These are phyloP conservation scores for Aureobasidium vineae DNA, from an alignment of 2,329 filamentous ascomycete genomes.

Conservation along the genomic window DNA sequence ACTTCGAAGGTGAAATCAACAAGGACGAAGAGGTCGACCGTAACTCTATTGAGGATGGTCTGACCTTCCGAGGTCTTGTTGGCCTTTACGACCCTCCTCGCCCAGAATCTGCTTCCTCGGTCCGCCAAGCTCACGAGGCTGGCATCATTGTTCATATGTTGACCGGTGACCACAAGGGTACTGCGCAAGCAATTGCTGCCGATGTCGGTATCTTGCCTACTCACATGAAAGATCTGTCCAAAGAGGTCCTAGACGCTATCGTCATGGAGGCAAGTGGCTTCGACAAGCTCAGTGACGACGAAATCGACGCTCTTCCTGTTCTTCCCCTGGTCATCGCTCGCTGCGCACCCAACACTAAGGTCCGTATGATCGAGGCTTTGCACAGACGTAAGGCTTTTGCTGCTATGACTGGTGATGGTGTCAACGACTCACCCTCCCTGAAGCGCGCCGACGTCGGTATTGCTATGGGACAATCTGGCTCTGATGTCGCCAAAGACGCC, in stretches of 20 bases:
- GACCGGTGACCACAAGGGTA: conserved; percentile 77
- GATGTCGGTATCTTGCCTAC: conserved; percentile 75
- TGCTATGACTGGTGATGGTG: conserved; percentile 86
- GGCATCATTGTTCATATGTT: conserved; percentile 82
- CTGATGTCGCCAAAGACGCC: conserved; percentile 81
- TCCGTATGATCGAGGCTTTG: conserved; percentile 85
- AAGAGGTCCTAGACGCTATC: conserved; percentile 63
- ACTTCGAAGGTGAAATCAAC: conserved; percentile 43
- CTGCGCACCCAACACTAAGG: conserved; percentile 82
- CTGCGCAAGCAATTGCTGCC: conserved; percentile 72
- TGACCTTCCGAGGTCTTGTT: conserved; percentile 75
- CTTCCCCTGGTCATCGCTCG: conserved; percentile 79
- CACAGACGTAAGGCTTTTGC: conserved; percentile 73
- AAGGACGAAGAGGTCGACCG: conserved; percentile 54
- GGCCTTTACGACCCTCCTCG: conserved; percentile 87
- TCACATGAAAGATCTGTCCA: conserved; percentile 59
- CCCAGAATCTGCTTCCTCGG: conserved; percentile 71
- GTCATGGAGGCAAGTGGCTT: conserved; percentile 64
- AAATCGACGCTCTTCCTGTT: conserved; percentile 72
- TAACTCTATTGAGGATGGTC: conserved; percentile 61
- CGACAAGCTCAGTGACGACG: conserved; percentile 66
- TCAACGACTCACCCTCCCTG: conserved; percentile 81
- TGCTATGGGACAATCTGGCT: conserved; percentile 81
- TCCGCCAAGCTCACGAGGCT: conserved; percentile 66
- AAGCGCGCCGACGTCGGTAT: conserved; percentile 82